These are phyloP conservation scores for Colletotrichum tanaceti DNA, from an alignment of 2,329 filamentous ascomycete species.

Conservation along the genomic window DNA sequence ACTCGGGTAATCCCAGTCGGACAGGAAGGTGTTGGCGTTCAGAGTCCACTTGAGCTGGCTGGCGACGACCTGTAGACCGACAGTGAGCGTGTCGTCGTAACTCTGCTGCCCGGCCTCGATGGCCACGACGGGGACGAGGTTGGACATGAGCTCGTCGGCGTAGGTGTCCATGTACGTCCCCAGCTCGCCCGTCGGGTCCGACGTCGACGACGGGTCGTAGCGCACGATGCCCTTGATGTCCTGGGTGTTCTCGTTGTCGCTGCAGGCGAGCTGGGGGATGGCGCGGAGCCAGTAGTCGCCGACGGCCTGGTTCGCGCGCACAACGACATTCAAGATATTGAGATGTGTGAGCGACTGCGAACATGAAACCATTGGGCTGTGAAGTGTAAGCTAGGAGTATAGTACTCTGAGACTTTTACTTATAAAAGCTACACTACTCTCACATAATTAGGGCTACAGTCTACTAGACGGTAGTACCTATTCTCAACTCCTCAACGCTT, in stretches of 20 bases:
- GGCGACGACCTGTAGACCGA: slow-evolving; percentile 43
- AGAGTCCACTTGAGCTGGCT: slow-evolving; percentile 60
- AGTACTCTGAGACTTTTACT: no score
- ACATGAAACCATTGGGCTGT: no score
- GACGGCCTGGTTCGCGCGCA: slow-evolving; percentile 53
- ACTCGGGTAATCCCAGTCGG: slow-evolving; percentile 61
- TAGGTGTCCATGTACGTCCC: slow-evolving; percentile 47
- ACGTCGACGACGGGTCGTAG: slow-evolving; percentile 48
- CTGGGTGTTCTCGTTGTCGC: slow-evolving; percentile 51
- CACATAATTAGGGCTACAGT: no score
- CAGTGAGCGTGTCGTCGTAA: slow-evolving; percentile 46
- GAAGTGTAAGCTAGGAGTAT: no score
- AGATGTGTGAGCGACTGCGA: no score
- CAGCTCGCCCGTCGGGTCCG: slow-evolving; percentile 44
- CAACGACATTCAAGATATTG: no score
- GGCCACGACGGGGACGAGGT: slow-evolving; percentile 50
- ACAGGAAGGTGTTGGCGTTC: slow-evolving; percentile 58
- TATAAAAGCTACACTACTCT: no score
- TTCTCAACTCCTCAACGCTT: no score
- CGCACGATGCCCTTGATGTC: slow-evolving; percentile 63
- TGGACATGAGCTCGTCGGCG: slow-evolving; percentile 49
- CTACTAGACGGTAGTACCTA: no score
- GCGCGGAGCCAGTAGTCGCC: slow-evolving; percentile 62
- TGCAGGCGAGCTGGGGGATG: slow-evolving; percentile 56
- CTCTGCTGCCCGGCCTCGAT: slow-evolving; percentile 48